Conservation (phyloP, 164 flowering plant species). For the Cinnamomum micranthum region DNA sequence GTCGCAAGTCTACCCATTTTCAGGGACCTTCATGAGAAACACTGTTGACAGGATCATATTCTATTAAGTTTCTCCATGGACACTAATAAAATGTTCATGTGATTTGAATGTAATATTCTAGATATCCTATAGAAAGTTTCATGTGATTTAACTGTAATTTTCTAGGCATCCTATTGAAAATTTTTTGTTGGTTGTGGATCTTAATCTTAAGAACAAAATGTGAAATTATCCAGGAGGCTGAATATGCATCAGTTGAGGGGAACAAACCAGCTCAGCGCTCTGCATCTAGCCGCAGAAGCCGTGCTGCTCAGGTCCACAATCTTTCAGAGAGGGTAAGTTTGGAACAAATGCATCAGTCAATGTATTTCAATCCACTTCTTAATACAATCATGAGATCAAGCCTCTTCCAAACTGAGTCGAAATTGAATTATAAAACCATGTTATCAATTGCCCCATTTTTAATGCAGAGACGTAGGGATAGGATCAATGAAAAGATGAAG, state of each 20-base stretch:
- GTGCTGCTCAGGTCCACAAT: slow-evolving; percentile 92
- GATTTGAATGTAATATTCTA: too few species aligned
- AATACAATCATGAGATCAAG: not conserved
- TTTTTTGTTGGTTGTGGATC: not conserved
- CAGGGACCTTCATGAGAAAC: not conserved
- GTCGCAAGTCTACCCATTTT: not conserved
- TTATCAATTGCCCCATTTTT: not conserved
- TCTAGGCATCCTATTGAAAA: not conserved
- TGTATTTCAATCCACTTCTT: not conserved
- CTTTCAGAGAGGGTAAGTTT: slow-evolving; percentile 74
- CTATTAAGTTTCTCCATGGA: too few species aligned
- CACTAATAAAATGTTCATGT: too few species aligned
- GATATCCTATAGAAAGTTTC: too few species aligned
- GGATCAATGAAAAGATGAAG: slow-evolving; percentile 21
- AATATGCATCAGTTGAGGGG: slow-evolving; percentile 20
- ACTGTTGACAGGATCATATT: not conserved
- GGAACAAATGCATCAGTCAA: not conserved
- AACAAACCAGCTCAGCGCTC: slow-evolving; percentile 17
- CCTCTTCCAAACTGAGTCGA: not conserved
- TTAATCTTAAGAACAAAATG: not conserved
- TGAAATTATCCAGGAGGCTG: slow-evolving; percentile 16
- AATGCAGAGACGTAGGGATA: slow-evolving; percentile 16
- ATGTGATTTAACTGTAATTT: too few species aligned
- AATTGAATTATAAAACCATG: not conserved
- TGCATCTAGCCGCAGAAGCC: slow-evolving; percentile 54